Base-by-base conservation (phyloP, 495 filamentous ascomycete species). In the Clavariopsis aquatica region DNA sequence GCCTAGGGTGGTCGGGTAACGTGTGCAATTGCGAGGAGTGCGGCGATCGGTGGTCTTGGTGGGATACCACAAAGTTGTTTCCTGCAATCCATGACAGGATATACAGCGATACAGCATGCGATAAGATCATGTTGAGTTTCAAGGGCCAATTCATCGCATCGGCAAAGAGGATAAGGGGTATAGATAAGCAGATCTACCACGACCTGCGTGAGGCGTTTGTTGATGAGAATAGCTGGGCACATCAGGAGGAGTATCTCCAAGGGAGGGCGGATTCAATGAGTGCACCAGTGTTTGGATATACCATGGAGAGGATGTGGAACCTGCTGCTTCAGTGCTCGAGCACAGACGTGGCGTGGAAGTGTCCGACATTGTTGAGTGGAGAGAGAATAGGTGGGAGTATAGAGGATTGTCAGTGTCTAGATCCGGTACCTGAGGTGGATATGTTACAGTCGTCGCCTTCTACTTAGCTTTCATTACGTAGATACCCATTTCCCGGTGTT, bases 111-210 rank as follows among this genome's bases (percentile, higher is more conserved):
- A 26, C 7, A 8, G 36, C 34, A 7, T 71, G 70, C 55, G 61
- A 64, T 1, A 65, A 60, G n/a, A 71, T 76, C 13, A 61, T 78
- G 4, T 66, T 80, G 28, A 69, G 73, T 12, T 80, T 78, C 66
- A 77, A 75, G 63, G 78, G 79, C 2, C 77, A 79, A 58, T 81
- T 81, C 57, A 71, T 81, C 41, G 77, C 72, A 9, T 78, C 76
- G n/a, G 73, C 72, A 3, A 52, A 36, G 7, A 69, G 79, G n/a
- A 77, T 81, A 10, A 64, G 76, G 20, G 78, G 74, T 5, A 66
- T 73, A 0, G 52, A 55, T 26, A 74, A 69, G 49, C 20, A 36
- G 19, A 62, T 78, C 28, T 81, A 75, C 52, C 64, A 72, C 31
- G 62, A 71, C 53, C 52, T 79, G 6, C 53, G 62, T 5, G 38